Evolutionary conservation across 352 stramenopile genomes (phyloP).

Genomic region (Aphanomyces euteiches): DNA sequence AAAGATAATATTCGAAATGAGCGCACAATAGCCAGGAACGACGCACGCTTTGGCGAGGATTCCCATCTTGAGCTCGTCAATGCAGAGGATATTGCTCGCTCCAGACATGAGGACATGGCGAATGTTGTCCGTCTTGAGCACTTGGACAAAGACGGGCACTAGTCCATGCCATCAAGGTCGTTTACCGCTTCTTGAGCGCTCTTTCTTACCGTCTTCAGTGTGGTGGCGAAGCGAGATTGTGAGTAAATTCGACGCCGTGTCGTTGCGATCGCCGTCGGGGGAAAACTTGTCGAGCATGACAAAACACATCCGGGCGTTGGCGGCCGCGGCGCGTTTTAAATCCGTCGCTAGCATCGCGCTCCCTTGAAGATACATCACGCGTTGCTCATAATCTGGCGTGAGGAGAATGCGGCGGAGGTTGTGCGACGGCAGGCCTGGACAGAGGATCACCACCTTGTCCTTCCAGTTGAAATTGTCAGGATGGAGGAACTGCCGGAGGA

Average conservation of each 20-base stretch:
- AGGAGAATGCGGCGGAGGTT: slow-evolving; percentile 62
- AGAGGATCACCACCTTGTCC: slow-evolving; percentile 69
- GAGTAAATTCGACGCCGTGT: slow-evolving; percentile 68
- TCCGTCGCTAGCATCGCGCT: slow-evolving; percentile 71
- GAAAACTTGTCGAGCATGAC: slow-evolving; percentile 80
- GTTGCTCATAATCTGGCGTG: slow-evolving; percentile 68
- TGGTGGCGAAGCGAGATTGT: slow-evolving; percentile 72
- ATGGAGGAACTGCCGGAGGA: slow-evolving; percentile 75
- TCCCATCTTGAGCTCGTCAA: slow-evolving; percentile 69
- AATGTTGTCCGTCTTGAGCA: slow-evolving; percentile 75
- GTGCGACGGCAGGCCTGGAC: slow-evolving; percentile 52
- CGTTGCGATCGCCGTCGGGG: slow-evolving; percentile 54
- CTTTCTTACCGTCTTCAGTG: slow-evolving; percentile 54
- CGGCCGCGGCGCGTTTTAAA: slow-evolving; percentile 52
- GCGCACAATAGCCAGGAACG: slow-evolving; percentile 66
- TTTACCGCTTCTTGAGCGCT: not conserved
- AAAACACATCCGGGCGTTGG: slow-evolving; percentile 62
- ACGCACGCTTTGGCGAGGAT: slow-evolving; percentile 73
- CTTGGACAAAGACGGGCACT: slow-evolving; percentile 70
- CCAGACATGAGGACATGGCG: slow-evolving; percentile 70
- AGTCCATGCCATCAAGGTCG: slow-evolving; percentile 23
- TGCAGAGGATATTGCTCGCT: slow-evolving; percentile 65
- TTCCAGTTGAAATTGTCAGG: slow-evolving; percentile 58
- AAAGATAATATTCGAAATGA: slow-evolving; percentile 66
- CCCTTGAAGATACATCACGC: slow-evolving; percentile 72